Evolutionary conservation across 805 yeast genomes (phyloP).

Genomic region (Candida maesae): DNA sequence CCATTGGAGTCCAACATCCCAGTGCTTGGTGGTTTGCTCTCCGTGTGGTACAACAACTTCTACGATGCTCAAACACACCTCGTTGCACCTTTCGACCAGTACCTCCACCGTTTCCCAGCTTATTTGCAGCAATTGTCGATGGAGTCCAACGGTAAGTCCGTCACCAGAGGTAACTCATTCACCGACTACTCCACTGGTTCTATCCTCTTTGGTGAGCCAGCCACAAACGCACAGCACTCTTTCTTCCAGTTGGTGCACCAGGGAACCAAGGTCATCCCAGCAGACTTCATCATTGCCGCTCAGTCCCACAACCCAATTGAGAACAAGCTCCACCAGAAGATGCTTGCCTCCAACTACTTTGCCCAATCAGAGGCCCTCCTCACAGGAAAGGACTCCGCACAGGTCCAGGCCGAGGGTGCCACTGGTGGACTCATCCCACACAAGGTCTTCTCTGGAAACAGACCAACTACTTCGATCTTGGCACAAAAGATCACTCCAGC

Average conservation of each 20-base stretch:
- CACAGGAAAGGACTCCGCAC: constrained; percentile 86
- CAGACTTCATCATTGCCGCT: constrained; percentile 96
- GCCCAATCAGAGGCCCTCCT: constrained; percentile 98
- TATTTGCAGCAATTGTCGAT: constrained; percentile 96
- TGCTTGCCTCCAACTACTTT: constrained; percentile 98
- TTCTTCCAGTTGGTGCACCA: constrained; percentile 99
- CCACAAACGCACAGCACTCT: constrained; percentile 98
- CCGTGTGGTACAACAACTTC: constrained; percentile 99
- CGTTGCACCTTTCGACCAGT: constrained; percentile 98
- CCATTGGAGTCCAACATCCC: constrained; percentile 93
- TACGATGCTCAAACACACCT: constrained; percentile 97
- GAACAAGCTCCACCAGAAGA: constrained; percentile 88
- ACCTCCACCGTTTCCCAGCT: constrained; percentile 98
- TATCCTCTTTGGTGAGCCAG: constrained; percentile 96
- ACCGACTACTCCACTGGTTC: constrained; percentile 96
- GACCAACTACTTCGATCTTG: constrained; percentile 97
- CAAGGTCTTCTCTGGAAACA: constrained; percentile 95
- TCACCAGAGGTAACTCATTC: constrained; percentile 86
- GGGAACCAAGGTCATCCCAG: constrained; percentile 95
- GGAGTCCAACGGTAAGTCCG: constrained; percentile 99
- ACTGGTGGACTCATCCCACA: constrained; percentile 86
- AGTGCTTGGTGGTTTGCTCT: constrained; percentile 84
- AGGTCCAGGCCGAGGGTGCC: constrained; percentile 87
- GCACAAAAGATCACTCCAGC: constrained; percentile 97
- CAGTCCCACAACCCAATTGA: constrained; percentile 97